A percentile compares a stretch with the other conserved stretches of the same genome.
Evolutionary conservation across 2,329 filamentous ascomycete species (phyloP).

Genomic region (Stachybotrys chartarum): DNA sequence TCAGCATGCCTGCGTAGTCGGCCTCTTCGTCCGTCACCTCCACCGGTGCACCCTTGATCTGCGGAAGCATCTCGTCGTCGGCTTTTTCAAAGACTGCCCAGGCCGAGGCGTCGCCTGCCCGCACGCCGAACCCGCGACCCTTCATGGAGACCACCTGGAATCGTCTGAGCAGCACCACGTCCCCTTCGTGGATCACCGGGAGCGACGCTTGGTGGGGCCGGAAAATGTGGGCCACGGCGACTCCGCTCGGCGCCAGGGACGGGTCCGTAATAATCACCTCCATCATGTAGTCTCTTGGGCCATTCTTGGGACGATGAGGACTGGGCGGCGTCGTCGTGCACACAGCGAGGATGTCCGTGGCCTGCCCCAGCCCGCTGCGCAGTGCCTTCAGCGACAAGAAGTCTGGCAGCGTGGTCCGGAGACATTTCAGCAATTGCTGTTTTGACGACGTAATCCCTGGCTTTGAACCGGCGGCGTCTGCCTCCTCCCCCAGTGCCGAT

Average conservation of each 20-base stretch:
- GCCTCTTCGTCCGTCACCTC: slow-evolving; percentile 46
- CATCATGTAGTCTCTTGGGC: slow-evolving; percentile 53
- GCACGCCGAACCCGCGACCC: slow-evolving; percentile 47
- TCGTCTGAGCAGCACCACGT: slow-evolving; percentile 50
- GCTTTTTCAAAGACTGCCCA: slow-evolving; percentile 55
- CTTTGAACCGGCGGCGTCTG: background rate
- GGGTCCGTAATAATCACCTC: slow-evolving; percentile 52
- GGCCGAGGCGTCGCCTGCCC: slow-evolving; percentile 46
- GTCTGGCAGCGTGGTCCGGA: slow-evolving; percentile 44
- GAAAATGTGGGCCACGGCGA: slow-evolving; percentile 50
- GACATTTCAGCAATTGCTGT: slow-evolving; percentile 35
- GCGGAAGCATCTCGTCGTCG: slow-evolving; percentile 31
- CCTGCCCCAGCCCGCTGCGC: slow-evolving; percentile 39
- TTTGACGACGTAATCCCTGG: slow-evolving; percentile 19
- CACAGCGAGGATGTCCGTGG: slow-evolving; percentile 47
- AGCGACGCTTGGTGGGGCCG: slow-evolving; percentile 50
- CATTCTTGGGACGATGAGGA: slow-evolving; percentile 47
- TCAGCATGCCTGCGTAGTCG: slow-evolving; percentile 39
- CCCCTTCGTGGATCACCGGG: slow-evolving; percentile 47
- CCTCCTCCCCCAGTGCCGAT: slow-evolving; percentile 11
- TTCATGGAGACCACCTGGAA: slow-evolving; percentile 48
- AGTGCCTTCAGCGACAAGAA: slow-evolving; percentile 45
- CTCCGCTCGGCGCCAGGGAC: slow-evolving; percentile 39
- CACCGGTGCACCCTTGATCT: slow-evolving; percentile 54
- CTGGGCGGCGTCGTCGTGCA: slow-evolving; percentile 42